Base-by-base conservation (phyloP, 2,329 filamentous ascomycete species). In the Talaromyces sp. region DNA sequence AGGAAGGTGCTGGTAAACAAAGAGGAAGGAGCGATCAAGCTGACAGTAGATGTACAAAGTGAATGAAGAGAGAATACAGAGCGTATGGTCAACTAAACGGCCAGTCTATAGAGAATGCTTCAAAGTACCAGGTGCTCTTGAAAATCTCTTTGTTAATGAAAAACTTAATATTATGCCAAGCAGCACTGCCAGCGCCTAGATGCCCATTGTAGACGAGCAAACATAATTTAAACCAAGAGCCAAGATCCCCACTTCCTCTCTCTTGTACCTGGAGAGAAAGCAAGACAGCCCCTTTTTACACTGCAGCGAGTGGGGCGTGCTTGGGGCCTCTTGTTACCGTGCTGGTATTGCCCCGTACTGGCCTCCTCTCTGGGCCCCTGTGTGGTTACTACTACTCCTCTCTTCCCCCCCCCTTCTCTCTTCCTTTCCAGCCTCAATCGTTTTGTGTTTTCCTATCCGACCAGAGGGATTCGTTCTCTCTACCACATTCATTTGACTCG, bases 381-480 rank as follows among this genome's bases (percentile, higher is more conserved):
- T 49, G 50, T 51, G 44, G 41, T 56, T 45, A 47, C 41, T 49
- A 42, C 48, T 59, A 11, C 9, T 16, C 16, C 57, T 55, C 51
- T 56, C 30, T 52, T 62, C 24, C 32, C 43, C 16, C 30, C 20
- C 11, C 61, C 63, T 54, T 32, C 41, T 37, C 22, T 30, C 60
- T 58, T 50, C 51, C 56, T 54, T 53, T 56, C 58, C 55, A 58
- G 52, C 55, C 52, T 62, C 51, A 60, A 35, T 40, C 53, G 44
- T 53, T 27, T 27, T 55, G 65, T 67, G 67, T 65, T 67, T 71
- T 73, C 68, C 66, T 63, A 63, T 71, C 70, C 68, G 68, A 74
- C 72, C 70, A 64, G 71, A 73, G 68, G 58, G 70, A 67, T 65
- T 64, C 55, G 57, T 61, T 66, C 69, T 73, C 71, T 74, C 70